Evolutionary conservation across 1,284 basidiomycete genomes (phyloP).

Genomic region (Trametes sp.): DNA sequence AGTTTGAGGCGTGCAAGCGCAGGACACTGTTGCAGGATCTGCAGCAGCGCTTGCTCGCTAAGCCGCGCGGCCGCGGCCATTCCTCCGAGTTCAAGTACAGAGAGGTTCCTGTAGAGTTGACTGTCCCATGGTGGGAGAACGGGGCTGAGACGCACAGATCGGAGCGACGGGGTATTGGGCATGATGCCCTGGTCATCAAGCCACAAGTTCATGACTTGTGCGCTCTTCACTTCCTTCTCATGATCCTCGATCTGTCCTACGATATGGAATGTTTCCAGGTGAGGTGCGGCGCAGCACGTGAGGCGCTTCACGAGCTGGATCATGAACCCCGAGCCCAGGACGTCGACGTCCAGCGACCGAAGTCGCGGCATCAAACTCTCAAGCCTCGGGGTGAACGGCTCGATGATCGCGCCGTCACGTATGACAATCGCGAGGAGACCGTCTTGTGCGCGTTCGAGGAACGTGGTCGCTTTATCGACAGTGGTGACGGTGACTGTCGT

Average conservation of each 20-base stretch:
- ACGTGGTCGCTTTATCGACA: neutral
- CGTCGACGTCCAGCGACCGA: neutral
- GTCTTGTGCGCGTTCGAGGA: neutral
- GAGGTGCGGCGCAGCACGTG: neutral
- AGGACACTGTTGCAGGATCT: neutral
- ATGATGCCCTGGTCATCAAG: neutral
- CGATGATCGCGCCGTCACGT: neutral
- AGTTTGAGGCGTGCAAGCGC: neutral
- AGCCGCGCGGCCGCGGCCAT: too few relatives aligned
- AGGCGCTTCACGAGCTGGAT: neutral
- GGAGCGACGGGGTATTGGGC: neutral
- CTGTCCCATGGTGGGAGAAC: neutral
- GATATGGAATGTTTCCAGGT: neutral
- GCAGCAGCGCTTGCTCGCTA: neutral
- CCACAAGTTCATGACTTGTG: too few relatives aligned
- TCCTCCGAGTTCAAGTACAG: neutral
- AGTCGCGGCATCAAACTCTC: neutral
- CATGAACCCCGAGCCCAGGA: neutral
- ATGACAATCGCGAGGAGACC: neutral
- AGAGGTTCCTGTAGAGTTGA: neutral
- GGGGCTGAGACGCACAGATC: slow-evolving; percentile 5
- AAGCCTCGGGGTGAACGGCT: neutral
- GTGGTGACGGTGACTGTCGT: neutral
- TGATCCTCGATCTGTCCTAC: too few relatives aligned
- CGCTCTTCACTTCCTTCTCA: too few relatives aligned